Evolutionary conservation across 805 yeast species (phyloP).

Genomic region (Jamesozyma lodderae): DNA sequence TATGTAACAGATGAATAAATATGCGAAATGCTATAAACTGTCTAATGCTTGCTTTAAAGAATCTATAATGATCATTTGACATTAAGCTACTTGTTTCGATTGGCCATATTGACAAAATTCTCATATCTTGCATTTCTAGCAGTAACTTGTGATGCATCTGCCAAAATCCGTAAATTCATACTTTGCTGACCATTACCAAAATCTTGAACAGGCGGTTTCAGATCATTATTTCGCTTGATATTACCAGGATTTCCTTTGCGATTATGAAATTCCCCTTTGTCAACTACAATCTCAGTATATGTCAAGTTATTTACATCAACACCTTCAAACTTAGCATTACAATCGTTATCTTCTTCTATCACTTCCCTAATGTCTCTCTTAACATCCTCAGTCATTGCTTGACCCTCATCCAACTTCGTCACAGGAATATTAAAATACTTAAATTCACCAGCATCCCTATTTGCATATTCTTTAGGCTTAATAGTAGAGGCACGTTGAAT

Average conservation of each 20-base stretch:
- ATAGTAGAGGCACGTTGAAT: background rate
- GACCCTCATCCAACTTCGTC: constrained; percentile 11
- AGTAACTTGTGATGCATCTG: constrained; percentile 1
- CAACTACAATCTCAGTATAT: no score
- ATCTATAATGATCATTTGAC: background rate
- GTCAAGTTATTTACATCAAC: no score
- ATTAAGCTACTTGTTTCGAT: background rate
- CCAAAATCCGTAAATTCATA: constrained; percentile 1
- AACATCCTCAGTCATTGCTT: no score
- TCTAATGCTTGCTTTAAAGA: no score
- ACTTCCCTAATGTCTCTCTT: background rate
- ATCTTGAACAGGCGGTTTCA: background rate
- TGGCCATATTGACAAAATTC: constrained; percentile 17
- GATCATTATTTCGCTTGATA: no score
- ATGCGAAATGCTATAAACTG: no score
- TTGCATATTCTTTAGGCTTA: background rate
- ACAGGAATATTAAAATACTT: constrained; percentile 23
- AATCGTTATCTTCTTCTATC: background rate
- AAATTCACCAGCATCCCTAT: constrained; percentile 10
- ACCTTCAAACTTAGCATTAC: no score
- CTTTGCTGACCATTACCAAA: background rate
- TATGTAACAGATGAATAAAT: no score
- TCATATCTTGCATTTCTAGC: constrained; percentile 10
- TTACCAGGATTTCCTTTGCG: no score
- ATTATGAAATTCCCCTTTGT: no score